Evolutionary conservation across 2,329 filamentous ascomycete genomes (phyloP).

Genomic region (Colletotrichum caudatum): DNA sequence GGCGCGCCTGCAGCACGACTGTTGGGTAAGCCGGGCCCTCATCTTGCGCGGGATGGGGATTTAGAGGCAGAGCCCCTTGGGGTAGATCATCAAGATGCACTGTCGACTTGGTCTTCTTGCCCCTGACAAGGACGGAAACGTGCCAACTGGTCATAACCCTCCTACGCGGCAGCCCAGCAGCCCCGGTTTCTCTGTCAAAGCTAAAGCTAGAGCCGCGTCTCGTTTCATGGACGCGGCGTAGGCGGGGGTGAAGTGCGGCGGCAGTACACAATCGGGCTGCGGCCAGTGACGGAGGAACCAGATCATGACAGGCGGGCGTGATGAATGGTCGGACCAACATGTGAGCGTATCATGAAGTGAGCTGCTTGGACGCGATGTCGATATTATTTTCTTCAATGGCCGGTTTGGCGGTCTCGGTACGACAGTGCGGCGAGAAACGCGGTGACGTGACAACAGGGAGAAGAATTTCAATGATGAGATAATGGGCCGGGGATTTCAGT

Average conservation of each 20-base stretch:
- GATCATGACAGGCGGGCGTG: constrained; percentile 37
- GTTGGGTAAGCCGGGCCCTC: constrained; percentile 77
- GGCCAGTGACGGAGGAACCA: constrained; percentile 20
- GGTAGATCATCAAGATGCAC: constrained; percentile 69
- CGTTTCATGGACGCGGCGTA: constrained; percentile 23
- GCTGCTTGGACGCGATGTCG: constrained; percentile 32
- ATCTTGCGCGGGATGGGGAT: constrained; percentile 57
- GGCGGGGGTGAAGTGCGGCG: constrained; percentile 30
- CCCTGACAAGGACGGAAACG: constrained; percentile 48
- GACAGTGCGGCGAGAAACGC: constrained; percentile 3
- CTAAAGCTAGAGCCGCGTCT: constrained; percentile 11
- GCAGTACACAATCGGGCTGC: constrained; percentile 14
- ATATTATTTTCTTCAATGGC: constrained; percentile 10
- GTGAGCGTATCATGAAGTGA: constrained; percentile 40
- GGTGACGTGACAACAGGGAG: constrained; percentile 11
- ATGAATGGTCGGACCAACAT: constrained; percentile 40
- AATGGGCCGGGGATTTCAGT: constrained; percentile 18
- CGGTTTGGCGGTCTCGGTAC: not conserved
- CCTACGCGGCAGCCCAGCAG: constrained; percentile 1
- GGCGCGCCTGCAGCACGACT: constrained; percentile 87
- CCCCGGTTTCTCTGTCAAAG: constrained; percentile 14
- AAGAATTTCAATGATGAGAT: constrained; percentile 13
- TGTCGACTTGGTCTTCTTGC: constrained; percentile 67
- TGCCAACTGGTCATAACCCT: constrained; percentile 11
- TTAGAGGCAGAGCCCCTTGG: constrained; percentile 61